phyloP scores from a whole-genome alignment of 2,329 filamentous ascomycete species.

The Fusarium dimerum region DNA sequence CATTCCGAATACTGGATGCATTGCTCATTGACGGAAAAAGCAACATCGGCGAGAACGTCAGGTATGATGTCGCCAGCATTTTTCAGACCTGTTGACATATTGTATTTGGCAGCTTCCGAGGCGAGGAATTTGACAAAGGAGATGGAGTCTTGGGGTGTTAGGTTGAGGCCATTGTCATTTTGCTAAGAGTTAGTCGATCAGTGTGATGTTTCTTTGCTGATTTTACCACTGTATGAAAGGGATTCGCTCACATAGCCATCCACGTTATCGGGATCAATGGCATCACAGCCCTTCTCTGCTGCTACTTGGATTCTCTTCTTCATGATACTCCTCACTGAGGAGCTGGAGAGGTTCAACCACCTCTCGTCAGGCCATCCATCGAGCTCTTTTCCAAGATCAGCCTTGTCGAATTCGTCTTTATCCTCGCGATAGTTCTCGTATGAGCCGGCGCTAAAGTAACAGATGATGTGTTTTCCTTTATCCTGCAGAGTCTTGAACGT shows the following conservation, averaged over 20 bases:
- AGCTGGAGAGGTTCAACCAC: conserved; percentile 63
- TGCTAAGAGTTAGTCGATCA: conserved; percentile 31
- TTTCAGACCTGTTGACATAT: conserved; percentile 67
- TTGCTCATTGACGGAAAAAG: conserved; percentile 72
- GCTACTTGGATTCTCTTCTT: conserved; percentile 59
- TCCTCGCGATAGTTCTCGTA: conserved; percentile 67
- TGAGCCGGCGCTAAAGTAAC: conserved; percentile 74
- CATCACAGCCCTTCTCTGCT: conserved; percentile 63
- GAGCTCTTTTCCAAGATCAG: conserved; percentile 59
- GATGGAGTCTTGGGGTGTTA: conserved; percentile 58
- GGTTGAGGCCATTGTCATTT: conserved; percentile 62
- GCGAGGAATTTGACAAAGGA: conserved; percentile 63
- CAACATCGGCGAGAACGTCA: conserved; percentile 48
- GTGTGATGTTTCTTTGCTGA: neutral
- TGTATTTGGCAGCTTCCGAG: conserved; percentile 49
- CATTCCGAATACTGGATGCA: conserved; percentile 65
- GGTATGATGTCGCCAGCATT: conserved; percentile 64
- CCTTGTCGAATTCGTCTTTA: conserved; percentile 50
- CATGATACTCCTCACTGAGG: conserved; percentile 67
- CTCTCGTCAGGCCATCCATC: conserved; percentile 67
- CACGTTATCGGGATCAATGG: conserved; percentile 71
- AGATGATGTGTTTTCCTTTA: conserved; percentile 63
- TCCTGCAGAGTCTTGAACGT: conserved; percentile 58
- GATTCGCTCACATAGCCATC: conserved; percentile 57
- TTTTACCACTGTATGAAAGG: neutral